These are phyloP conservation scores for Pseudoscleropodium purum DNA, from an alignment of 225 moss, liverwort and hornwort species.

Conservation along the genomic window DNA sequence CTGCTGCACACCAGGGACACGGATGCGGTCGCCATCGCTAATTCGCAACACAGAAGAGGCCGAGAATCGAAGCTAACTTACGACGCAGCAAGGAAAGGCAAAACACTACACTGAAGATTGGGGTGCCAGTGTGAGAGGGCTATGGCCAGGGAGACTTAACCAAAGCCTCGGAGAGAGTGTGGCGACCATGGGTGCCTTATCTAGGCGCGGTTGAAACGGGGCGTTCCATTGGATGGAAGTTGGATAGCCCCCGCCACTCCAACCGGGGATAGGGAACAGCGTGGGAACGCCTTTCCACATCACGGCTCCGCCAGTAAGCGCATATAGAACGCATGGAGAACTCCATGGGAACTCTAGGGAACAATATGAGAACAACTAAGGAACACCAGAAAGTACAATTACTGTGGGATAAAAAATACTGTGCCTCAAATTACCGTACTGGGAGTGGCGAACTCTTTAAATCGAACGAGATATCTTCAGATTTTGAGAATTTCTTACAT, in stretches of 20 bases:
- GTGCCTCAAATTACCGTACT: too few relatives aligned
- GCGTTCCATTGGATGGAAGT: background rate
- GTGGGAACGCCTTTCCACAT: background rate
- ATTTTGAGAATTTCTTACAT: background rate
- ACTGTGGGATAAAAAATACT: background rate
- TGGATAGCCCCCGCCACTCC: constrained; percentile 23
- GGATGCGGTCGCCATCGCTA: constrained; percentile 20
- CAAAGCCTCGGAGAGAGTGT: background rate
- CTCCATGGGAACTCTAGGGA: accelerated
- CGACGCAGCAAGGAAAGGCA: background rate
- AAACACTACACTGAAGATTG: background rate
- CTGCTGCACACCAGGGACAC: constrained; percentile 13
- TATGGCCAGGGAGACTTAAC: background rate
- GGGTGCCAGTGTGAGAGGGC: background rate
- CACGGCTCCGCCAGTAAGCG: background rate
- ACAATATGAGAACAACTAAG: background rate
- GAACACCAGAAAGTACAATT: background rate
- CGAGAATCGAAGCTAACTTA: background rate
- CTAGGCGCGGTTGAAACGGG: background rate
- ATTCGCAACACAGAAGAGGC: background rate
- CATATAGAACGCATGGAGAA: background rate
- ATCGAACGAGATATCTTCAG: background rate
- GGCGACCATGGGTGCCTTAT: constrained; percentile 29
- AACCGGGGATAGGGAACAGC: background rate
- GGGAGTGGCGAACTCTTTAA: background rate